phyloP scores from a whole-genome alignment of 148 eudicot genomes.

The Fagopyrum esculentum region DNA sequence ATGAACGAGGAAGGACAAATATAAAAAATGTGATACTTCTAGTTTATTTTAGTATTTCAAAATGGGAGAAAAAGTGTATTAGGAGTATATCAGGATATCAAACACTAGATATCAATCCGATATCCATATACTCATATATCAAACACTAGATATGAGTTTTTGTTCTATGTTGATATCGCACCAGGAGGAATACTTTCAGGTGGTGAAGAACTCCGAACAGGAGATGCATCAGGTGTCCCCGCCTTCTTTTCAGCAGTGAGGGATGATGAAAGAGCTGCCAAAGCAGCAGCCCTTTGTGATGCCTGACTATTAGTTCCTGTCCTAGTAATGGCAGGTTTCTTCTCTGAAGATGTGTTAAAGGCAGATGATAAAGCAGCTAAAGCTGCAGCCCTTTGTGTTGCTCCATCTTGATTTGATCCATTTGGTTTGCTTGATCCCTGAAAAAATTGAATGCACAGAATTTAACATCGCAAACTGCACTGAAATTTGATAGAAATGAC shows the following conservation, averaged over 20 bases:
- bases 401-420: constrained; percentile 77
- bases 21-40: no score
- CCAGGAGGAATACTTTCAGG: constrained; percentile 52
- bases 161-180: constrained; percentile 9
- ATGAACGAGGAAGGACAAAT: no score
- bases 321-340: constrained; percentile 39
- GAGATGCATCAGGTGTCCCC: constrained; percentile 49
- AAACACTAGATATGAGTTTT: no score
- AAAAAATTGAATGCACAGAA: constrained; percentile 13
- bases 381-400: constrained; percentile 33
- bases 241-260: constrained; percentile 84
- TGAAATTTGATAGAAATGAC: background rate
- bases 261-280: constrained; percentile 88
- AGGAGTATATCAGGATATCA: no score
- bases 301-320: constrained; percentile 41
- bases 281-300: constrained; percentile 96
- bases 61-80: no score
- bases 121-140: no score
- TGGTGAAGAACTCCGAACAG: constrained; percentile 54
- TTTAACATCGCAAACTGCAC: background rate
- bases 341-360: constrained; percentile 57
- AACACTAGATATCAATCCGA: no score
- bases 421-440: constrained; percentile 58
- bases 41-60: no score
- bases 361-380: constrained; percentile 71